Percentiles rank a stretch among this genome's conserved stretches.
phyloP scores from a whole-genome alignment of 345 rosid genomes.

The Camelina laxa region DNA sequence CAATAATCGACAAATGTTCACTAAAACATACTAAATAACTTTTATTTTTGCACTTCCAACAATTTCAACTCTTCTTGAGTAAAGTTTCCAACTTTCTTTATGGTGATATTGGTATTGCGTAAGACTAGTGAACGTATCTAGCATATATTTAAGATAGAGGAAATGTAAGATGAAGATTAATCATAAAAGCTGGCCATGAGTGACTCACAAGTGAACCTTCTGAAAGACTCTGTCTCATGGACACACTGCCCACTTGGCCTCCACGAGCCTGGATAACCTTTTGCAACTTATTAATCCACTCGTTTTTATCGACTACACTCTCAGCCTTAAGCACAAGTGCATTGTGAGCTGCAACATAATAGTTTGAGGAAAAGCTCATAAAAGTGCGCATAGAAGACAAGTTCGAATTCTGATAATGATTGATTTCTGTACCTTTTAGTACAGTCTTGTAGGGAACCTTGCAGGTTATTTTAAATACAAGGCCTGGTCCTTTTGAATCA shows the following conservation, averaged over 20 bases:
- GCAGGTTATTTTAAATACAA: slow-evolving; percentile 81
- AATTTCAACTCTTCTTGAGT: slow-evolving; percentile 5
- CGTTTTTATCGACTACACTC: slow-evolving; percentile 74
- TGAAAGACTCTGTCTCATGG: slow-evolving; percentile 91
- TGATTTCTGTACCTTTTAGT: slow-evolving; percentile 66
- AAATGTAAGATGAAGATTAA: background rate
- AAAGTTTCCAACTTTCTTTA: background rate
- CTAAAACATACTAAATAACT: background rate
- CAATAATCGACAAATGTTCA: slow-evolving; percentile 3
- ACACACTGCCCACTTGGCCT: slow-evolving; percentile 67
- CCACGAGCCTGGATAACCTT: slow-evolving; percentile 66
- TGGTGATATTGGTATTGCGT: background rate
- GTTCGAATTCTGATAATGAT: slow-evolving; percentile 27
- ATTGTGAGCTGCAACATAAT: slow-evolving; percentile 77
- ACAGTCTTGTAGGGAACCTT: slow-evolving; percentile 94
- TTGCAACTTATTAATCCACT: slow-evolving; percentile 87
- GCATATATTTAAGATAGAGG: background rate
- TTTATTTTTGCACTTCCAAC: slow-evolving; percentile 8
- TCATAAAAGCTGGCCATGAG: slow-evolving; percentile 13
- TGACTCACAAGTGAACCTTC: slow-evolving; percentile 97
- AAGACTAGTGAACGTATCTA: slow-evolving; percentile 9
- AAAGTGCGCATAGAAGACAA: slow-evolving; percentile 19
- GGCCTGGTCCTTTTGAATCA: slow-evolving; percentile 64
- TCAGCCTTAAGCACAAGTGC: slow-evolving; percentile 89
- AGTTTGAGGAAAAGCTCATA: slow-evolving; percentile 16